Base-by-base conservation (phyloP, 179 eudicot species). In the Beta lomatogona region DNA sequence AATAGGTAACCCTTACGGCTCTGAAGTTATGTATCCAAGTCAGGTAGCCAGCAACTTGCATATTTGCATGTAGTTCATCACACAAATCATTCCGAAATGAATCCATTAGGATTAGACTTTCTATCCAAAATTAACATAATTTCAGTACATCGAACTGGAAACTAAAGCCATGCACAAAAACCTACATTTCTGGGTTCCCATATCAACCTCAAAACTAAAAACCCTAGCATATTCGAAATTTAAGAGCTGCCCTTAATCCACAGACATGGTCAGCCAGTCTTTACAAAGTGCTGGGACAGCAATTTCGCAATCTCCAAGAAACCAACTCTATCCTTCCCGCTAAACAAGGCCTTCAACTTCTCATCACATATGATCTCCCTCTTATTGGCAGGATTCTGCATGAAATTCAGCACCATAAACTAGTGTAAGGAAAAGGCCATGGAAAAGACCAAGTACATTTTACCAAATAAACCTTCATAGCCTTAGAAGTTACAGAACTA, bases 351-450 rank as follows among this genome's bases (percentile, higher is more conserved):
- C 89, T 92, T 93, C 89, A 93, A 86, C 79, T 86, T 91, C 77
- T 88, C 92, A 59, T 93, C 98, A 75, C 98, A 93, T n/a, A 83
- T 59, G 69, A 93, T 91, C 75, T 88, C 88, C 71, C 48, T 92
- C 88, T 88, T 93, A 82, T 92, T 87, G 21, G 66, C 67, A 31
- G 97, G 94, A 83, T 93, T 89, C 94, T 93, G 92, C 82, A 82
- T 25, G 61, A 73, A 44, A 44, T 13, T 18, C 31, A 41, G 71
- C 1, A 15, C 54, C 31, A 79, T 79, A 4, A 80, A 58, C n/a
- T 7, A 36, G 14, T 8, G 9, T 45, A 9, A 16, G 61, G 21
- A 4, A 78, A 60, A 76, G 60, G 13, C 70, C n/a, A 4, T 41
- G 44, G 48, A 6, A 21, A 61, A 46, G 19, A n/a, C 13, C 61